phyloP scores from a whole-genome alignment of 441 rosid genomes.

The Sinapis alba region DNA sequence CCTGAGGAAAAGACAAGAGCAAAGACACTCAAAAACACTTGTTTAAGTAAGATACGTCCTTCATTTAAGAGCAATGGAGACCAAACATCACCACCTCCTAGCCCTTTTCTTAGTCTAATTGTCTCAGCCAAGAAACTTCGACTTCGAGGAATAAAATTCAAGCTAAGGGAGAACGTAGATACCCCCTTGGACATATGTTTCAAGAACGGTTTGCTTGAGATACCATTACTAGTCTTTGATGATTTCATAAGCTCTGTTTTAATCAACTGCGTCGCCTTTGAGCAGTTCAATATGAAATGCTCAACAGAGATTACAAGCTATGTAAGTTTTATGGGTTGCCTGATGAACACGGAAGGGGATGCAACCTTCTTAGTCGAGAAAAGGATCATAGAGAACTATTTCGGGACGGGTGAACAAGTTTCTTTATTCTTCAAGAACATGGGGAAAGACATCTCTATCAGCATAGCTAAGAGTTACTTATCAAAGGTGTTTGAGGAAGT shows the following conservation, averaged over 20 bases:
- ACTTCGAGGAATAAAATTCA: not conserved
- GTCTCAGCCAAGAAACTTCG: not conserved
- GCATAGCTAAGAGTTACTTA: not conserved
- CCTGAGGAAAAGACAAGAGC: not conserved
- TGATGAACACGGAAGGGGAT: not conserved
- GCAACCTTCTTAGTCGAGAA: not conserved
- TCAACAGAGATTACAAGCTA: not conserved
- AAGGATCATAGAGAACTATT: slow-evolving; percentile 6
- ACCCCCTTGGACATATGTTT: not conserved
- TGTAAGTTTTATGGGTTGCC: not conserved
- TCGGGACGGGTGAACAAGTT: not conserved
- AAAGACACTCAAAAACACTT: not conserved
- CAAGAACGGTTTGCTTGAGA: not conserved
- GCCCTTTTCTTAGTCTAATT: not conserved
- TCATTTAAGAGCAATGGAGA: not conserved
- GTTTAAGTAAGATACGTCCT: not conserved
- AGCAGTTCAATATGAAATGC: not conserved
- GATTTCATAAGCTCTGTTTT: not conserved
- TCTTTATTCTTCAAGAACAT: not conserved
- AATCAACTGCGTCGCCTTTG: not conserved
- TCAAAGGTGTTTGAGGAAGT: not conserved
- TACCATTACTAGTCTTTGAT: not conserved
- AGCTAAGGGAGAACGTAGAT: not conserved
- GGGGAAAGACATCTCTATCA: not conserved
- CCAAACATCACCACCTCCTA: not conserved